Evolutionary conservation across 1,284 basidiomycete species (phyloP), one percentile per base, ranked within the genome.

Genomic region (Macrocystidia cucumis): DNA sequence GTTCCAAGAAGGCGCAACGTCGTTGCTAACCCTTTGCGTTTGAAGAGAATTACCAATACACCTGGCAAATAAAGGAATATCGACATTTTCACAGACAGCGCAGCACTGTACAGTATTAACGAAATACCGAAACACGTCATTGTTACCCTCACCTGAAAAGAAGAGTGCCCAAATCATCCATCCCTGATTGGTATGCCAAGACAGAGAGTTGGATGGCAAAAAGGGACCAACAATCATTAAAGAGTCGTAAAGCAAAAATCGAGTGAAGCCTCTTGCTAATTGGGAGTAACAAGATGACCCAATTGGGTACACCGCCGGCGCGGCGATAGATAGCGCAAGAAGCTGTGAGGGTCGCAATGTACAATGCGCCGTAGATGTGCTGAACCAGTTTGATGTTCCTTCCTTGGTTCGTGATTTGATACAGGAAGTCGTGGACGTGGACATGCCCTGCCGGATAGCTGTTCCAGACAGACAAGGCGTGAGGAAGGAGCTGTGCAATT

Each of bases 391-490:
- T 55, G 37, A 96, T 63, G 47, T 85, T 65, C 32, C 49, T 62
- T 9, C 87, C 88, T 9, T 57, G 64, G 30, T 74, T 50, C 5
- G 86, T 89, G 24, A 91, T 51, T 20, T 54, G 51, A 54, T 87
- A 73, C 1, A 98, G 62, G n/a, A 77, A 43, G 3, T 77, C 69
- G 57, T 95, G 92, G 42, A 96, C 74, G 51, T 87, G 79, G 35
- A 98, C 67, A 56, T 97, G 92, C 1, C 91, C 84, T 11, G 93
- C 96, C 1, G 96, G 96, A 58, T 99, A 99, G 30, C 91, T 95
- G 51, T 9, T 16, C 38, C 36, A 35, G 7, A 5, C 19, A 37
- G 6, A 30, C 34, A 26, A 24, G 14, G 29, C 13, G 11, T 32
- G 9, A 29, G 13, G 18, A 20, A 22, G 17, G n/a, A 1, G 9